phyloP scores from a whole-genome alignment of 352 stramenopile genomes.

The Pythium utonaiense region DNA sequence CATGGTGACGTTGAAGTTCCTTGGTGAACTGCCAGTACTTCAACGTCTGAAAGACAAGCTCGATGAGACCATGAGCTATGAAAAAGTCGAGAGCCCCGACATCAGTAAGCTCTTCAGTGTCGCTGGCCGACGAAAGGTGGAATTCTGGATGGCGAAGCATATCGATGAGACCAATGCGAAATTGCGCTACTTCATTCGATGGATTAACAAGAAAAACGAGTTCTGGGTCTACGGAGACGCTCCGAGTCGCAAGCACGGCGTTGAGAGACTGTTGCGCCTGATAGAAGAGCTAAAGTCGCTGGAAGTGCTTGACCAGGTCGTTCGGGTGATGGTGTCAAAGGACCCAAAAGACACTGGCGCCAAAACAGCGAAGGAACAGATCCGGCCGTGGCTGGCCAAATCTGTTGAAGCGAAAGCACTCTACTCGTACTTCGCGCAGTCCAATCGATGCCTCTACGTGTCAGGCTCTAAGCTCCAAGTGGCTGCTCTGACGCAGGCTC shows the following conservation, averaged over 20 bases:
- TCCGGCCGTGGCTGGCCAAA: background rate
- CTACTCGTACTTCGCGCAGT: background rate
- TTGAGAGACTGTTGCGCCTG: background rate
- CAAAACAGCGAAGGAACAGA: background rate
- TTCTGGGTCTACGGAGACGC: constrained; percentile 18
- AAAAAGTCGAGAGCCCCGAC: constrained; percentile 15
- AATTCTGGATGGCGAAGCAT: constrained; percentile 10
- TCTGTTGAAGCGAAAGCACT: background rate
- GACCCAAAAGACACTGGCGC: no score
- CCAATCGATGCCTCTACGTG: constrained; percentile 1
- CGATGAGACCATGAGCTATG: constrained; percentile 2
- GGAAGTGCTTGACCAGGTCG: constrained; percentile 9
- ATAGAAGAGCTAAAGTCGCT: background rate
- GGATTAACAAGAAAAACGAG: constrained; percentile 21
- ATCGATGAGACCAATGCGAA: constrained; percentile 1
- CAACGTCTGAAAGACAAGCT: constrained; percentile 19
- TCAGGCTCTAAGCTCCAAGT: background rate
- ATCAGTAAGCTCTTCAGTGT: constrained; percentile 16
- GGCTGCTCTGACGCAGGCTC: background rate
- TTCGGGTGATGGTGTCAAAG: background rate
- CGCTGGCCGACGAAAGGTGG: constrained; percentile 9
- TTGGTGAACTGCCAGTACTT: constrained; percentile 7
- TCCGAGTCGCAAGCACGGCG: background rate
- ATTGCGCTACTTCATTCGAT: constrained; percentile 18
- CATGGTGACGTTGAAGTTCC: constrained; percentile 29